Conservation (phyloP, 805 yeast species). For the Saturnispora sekii region DNA sequence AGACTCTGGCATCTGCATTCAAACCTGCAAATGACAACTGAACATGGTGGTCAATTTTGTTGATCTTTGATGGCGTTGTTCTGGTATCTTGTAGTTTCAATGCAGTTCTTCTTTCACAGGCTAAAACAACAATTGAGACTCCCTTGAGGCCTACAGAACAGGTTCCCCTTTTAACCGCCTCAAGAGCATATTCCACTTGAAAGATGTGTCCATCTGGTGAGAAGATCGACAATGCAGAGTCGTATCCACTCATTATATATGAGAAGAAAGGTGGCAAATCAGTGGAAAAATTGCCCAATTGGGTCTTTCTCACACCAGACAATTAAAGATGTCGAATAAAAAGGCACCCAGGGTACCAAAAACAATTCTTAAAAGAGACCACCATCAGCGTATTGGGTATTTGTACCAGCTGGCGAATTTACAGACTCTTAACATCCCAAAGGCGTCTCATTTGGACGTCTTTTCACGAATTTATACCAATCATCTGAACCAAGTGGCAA, state of each 20-base stretch:
- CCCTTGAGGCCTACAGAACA: slow-evolving; percentile 98
- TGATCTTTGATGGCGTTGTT: slow-evolving; percentile 90
- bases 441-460: slow-evolving; percentile 16
- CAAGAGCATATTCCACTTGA: slow-evolving; percentile 96
- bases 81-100: slow-evolving; percentile 93
- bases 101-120: slow-evolving; percentile 94
- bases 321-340: neutral
- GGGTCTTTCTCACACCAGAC: neutral
- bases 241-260: slow-evolving; percentile 88
- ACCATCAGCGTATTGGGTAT: slow-evolving; percentile 48
- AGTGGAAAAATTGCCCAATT: neutral
- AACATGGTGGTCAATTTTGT: slow-evolving; percentile 82
- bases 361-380: slow-evolving; percentile 43
- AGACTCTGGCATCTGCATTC: slow-evolving; percentile 95
- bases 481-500: slow-evolving; percentile 50
- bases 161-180: slow-evolving; percentile 97
- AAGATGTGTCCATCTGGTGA: slow-evolving; percentile 95
- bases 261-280: neutral
- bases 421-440: slow-evolving; percentile 12
- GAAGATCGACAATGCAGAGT: slow-evolving; percentile 94
- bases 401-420: slow-evolving; percentile 45
- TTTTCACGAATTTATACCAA: slow-evolving; percentile 43
- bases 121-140: slow-evolving; percentile 76
- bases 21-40: slow-evolving; percentile 93
- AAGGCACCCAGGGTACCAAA: slow-evolving; percentile 27